Percentiles rank a stretch among this genome's conserved stretches.
Evolutionary conservation across 306 rosid species (phyloP).

Genomic region (Quercus glauca): DNA sequence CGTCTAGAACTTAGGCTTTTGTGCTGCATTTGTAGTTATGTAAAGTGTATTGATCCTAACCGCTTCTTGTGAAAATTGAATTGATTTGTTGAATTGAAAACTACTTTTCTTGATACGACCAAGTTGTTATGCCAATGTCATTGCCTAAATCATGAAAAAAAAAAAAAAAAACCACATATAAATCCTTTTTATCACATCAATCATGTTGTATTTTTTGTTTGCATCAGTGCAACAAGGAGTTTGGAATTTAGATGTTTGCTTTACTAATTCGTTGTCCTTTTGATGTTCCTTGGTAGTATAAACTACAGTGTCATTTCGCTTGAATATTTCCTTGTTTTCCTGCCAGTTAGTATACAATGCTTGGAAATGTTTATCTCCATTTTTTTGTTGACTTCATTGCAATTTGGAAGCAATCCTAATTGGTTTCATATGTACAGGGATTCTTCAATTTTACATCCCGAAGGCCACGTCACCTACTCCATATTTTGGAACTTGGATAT

Average conservation of each 20-base stretch:
- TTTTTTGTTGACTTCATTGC: neutral
- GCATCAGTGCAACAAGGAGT: neutral
- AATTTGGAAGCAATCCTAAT: conserved; percentile 9
- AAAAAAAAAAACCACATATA: too few species aligned
- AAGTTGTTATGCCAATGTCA: too few species aligned
- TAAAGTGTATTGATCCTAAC: too few species aligned
- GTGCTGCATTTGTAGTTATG: neutral
- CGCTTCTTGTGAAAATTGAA: neutral
- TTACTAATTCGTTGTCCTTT: neutral
- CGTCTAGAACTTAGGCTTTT: neutral
- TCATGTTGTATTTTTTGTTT: neutral
- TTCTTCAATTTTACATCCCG: conserved; percentile 97
- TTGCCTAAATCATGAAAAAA: too few species aligned
- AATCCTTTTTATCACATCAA: too few species aligned
- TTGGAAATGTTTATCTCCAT: conserved; percentile 7
- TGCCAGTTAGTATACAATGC: too few species aligned
- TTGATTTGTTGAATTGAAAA: neutral
- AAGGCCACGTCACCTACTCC: conserved; percentile 81
- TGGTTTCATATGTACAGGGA: conserved; percentile 51
- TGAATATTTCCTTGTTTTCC: too few species aligned
- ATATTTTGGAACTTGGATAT: conserved; percentile 95
- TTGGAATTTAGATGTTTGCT: neutral
- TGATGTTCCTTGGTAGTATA: too few species aligned
- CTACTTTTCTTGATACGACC: neutral
- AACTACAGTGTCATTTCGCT: too few species aligned